phyloP scores from a whole-genome alignment of 2,329 filamentous ascomycete genomes.

The Orbilia blumenaviensis region DNA sequence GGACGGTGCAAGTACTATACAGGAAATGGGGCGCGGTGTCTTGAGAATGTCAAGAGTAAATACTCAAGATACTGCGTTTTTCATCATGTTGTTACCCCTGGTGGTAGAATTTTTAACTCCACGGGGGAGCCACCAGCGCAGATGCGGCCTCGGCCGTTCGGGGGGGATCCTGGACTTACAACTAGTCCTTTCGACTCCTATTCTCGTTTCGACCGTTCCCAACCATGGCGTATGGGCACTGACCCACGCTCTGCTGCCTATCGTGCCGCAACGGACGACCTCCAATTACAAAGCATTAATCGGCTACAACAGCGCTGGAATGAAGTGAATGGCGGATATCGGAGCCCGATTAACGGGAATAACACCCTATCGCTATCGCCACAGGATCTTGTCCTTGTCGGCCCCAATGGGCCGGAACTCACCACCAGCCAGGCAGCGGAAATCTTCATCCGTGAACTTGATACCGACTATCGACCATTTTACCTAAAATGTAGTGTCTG shows the following conservation, averaged over 20 bases:
- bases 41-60: conserved; percentile 3
- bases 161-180: background rate
- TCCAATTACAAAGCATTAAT: background rate
- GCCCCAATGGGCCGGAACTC: background rate
- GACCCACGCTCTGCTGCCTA: conserved; percentile 27
- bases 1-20: conserved; percentile 25
- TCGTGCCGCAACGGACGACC: conserved; percentile 12
- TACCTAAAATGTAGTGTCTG: conserved; percentile 40
- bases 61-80: conserved; percentile 28
- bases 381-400: background rate
- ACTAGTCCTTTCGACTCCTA: background rate
- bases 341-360: background rate
- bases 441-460: conserved; percentile 34
- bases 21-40: background rate
- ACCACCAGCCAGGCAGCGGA: background rate
- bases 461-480: conserved; percentile 31
- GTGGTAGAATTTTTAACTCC: background rate
- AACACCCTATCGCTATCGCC: background rate
- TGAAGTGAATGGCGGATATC: background rate
- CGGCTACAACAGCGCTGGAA: background rate
- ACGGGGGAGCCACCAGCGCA: too few relatives aligned
- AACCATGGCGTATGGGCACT: background rate
- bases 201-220: too few relatives aligned
- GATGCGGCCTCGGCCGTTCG: too few relatives aligned
- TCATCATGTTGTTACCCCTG: background rate